Base-by-base conservation (phyloP, 2,329 filamentous ascomycete genomes). In the Aspergillus sp. region DNA sequence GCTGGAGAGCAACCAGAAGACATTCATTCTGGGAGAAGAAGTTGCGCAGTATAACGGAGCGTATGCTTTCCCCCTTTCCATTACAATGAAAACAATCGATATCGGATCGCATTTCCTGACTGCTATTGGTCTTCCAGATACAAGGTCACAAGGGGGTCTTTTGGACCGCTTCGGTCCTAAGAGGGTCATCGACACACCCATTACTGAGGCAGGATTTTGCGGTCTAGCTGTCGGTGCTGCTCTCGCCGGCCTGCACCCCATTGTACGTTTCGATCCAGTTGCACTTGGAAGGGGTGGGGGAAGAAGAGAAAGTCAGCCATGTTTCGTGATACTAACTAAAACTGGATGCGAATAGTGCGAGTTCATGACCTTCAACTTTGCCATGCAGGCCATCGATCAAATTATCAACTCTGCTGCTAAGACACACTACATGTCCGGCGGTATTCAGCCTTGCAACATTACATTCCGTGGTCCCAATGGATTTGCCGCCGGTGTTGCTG, bases 291-390 rank as follows among this genome's bases (percentile, higher is more conserved):
- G 19, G 19, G 19, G 19, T 19, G 19, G 19, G 19, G 19, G 19
- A 19, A 19, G 19, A 19, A 19, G 35, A 35, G 35, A 35, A 34
- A 37, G 11, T 4, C 33, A 7, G 5, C 3, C 4, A 13, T 3
- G 31, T 32, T 32, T 32, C 4, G 8, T n/a, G 31, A n/a, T 32
- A 32, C 31, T 32, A n/a, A 32, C n/a, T 32, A 8, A 32, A 32
- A 9, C 8, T n/a, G 19, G 31, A 19, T 31, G 13, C 11, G 8
- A 13, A 4, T 51, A 93, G 88, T 93, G 87, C 81, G 93, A 98
- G 77, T 98, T 98, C 81, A 98, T 98, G 93, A 98, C 93, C 64
- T 97, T 95, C 83, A 98, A 98, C 82, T 97, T 97, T 69, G 91
- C 93, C 71, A 98, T 98, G 93, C 93, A 98, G 77, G 89, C 93